Conservation (phyloP, 2,329 filamentous ascomycete species). For the Parastagonospora avenae region DNA sequence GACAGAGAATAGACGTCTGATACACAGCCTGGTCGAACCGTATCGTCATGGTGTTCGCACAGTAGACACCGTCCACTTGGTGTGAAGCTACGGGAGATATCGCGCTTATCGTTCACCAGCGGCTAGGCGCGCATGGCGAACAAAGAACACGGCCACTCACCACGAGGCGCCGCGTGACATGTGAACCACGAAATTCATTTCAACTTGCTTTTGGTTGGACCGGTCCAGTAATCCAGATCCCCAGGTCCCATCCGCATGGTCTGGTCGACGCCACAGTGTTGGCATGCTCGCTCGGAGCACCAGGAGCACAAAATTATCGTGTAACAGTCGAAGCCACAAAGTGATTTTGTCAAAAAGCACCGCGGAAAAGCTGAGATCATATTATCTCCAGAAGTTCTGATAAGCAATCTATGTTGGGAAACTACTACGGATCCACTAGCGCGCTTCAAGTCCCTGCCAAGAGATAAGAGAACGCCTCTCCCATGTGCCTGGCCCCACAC, state of each 20-base stretch:
- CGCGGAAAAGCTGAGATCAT: slow-evolving; percentile 39
- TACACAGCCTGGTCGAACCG: background rate
- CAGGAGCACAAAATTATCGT: slow-evolving; percentile 1
- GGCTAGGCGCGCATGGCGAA: background rate
- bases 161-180: slow-evolving; percentile 1
- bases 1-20: background rate
- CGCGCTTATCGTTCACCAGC: slow-evolving; percentile 4
- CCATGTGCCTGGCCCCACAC: slow-evolving; percentile 27
- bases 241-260: background rate
- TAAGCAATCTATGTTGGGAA: slow-evolving; percentile 32
- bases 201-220: background rate
- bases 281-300: slow-evolving; percentile 6
- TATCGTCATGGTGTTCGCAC: background rate
- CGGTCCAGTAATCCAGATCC: too few species aligned
- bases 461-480: slow-evolving; percentile 44
- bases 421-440: slow-evolving; percentile 19
- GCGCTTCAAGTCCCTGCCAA: slow-evolving; percentile 29
- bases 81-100: background rate
- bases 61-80: slow-evolving; percentile 2
- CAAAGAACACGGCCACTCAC: background rate
- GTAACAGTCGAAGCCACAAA: slow-evolving; percentile 21
- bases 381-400: slow-evolving; percentile 35
- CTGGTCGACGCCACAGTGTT: slow-evolving; percentile 8
- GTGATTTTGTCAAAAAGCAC: slow-evolving; percentile 29
- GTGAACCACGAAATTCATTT: slow-evolving; percentile 9